Base-by-base conservation (phyloP, 257 asterid species). In the Gentiana dahurica region DNA sequence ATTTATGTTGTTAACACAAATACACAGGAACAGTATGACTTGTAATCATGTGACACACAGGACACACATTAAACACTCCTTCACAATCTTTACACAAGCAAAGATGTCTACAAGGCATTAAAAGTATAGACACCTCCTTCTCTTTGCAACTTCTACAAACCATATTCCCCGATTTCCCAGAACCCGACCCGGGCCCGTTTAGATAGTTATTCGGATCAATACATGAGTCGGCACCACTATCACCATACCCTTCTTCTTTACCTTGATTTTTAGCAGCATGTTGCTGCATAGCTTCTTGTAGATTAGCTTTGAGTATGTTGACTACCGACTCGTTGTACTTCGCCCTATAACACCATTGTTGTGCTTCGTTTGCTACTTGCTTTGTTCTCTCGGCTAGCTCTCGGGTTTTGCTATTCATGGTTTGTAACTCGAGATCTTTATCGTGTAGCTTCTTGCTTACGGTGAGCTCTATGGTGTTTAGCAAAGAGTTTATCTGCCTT, bases 21-120 rank as follows among this genome's bases (percentile, higher is more conserved):
- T 71, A 73, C 51, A 89, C 97, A 78, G 79, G 85, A 39, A 85
- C 67, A 68, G 79, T 76, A 60, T 78, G 76, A 70, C 82, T 74
- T 54, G 79, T 71, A 2, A 73, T 64, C 81, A 76, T 58, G 68
- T 73, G 80, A 66, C 97, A 85, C 47, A 85, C 88, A 53, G 97
- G 97, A 68, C 97, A 85, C 36, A 68, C 78, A 67, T 66, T 65
- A 12, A 73, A 90, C 54, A 75, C 68, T 56, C 77, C 81, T 57
- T 83, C 91, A 65, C 97, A 89, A 65, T 72, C 92, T 78, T 63
- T 81, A 78, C 97, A 89, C 71, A 85, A 59, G 75, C 97, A 89
- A 60, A 89, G 84, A 58, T 89, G 97, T 63, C 94, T 77, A 63
- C 97, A 89, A 4, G 95, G 97, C 92, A 89, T 79, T 73, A 89